Conservation (phyloP, 2,329 filamentous ascomycete genomes). For the Aspergillus pseudonomiae region DNA sequence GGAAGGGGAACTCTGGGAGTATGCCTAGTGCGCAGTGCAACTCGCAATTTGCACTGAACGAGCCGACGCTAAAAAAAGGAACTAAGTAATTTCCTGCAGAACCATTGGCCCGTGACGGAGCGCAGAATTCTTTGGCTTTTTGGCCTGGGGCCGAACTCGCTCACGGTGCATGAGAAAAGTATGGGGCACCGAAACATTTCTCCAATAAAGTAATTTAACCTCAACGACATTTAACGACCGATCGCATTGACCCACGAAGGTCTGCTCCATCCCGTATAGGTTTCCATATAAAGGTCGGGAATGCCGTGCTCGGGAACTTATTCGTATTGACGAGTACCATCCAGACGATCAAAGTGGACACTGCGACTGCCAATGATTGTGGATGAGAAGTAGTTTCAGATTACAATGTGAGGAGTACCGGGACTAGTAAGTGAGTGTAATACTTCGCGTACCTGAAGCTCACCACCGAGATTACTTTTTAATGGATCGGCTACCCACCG, state of each 20-base stretch:
- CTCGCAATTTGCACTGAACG: neutral
- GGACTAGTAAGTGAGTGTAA: neutral
- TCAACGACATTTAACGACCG: constrained; percentile 1
- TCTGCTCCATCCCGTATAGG: neutral
- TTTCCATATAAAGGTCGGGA: neutral
- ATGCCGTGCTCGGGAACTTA: neutral
- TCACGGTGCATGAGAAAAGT: neutral
- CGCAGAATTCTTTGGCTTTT: neutral
- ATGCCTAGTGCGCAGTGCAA: neutral
- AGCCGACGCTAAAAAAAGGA: neutral
- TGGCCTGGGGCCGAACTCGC: neutral
- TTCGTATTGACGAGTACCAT: neutral
- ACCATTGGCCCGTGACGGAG: constrained; percentile 1
- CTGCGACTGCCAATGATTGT: constrained; percentile 11
- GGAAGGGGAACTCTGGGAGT: too few relatives aligned
- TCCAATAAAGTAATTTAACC: neutral
- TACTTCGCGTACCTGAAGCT: neutral
- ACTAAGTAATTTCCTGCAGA: neutral
- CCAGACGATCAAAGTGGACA: constrained; percentile 1
- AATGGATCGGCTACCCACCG: constrained; percentile 2
- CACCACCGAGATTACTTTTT: neutral
- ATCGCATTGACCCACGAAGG: neutral
- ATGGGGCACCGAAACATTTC: neutral
- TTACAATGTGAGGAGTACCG: neutral
- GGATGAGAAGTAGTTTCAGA: neutral